A percentile compares a stretch with the other conserved stretches of the same genome.
phyloP scores from a whole-genome alignment of 202 grass and related monocot species.

The Bolboschoenoplectus hybrid region DNA sequence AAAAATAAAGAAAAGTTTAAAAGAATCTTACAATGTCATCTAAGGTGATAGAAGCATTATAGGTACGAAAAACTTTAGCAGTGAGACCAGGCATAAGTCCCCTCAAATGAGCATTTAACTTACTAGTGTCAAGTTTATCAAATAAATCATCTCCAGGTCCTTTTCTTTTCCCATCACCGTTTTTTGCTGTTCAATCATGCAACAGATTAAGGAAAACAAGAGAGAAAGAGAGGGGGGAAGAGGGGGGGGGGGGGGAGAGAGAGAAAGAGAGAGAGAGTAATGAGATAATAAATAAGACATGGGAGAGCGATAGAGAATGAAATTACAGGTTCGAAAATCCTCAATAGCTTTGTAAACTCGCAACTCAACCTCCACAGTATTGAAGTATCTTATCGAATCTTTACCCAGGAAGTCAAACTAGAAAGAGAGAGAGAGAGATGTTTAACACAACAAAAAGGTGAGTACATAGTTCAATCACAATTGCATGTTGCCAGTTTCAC shows the following conservation, averaged over 20 bases:
- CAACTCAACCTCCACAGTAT: slow-evolving; percentile 83
- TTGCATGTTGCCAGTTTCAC: slow-evolving; percentile 44
- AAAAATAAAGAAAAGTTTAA: background rate
- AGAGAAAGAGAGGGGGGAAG: slow-evolving; percentile 20
- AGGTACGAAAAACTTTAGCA: slow-evolving; percentile 99
- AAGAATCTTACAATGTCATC: slow-evolving; percentile 80
- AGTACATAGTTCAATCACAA: slow-evolving; percentile 22
- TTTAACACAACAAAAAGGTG: slow-evolving; percentile 39
- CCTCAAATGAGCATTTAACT: slow-evolving; percentile 85
- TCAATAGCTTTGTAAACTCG: slow-evolving; percentile 85
- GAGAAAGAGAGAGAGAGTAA: slow-evolving; percentile 27
- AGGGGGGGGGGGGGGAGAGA: background rate
- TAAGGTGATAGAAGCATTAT: slow-evolving; percentile 98
- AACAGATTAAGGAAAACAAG: slow-evolving; percentile 35
- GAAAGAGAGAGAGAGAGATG: slow-evolving; percentile 41
- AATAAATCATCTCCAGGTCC: slow-evolving; percentile 53
- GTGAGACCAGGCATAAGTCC: slow-evolving; percentile 96
- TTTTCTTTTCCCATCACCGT: slow-evolving; percentile 50
- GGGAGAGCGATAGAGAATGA: background rate
- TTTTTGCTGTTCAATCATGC: slow-evolving; percentile 44
- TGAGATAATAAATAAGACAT: background rate
- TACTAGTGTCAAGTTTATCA: slow-evolving; percentile 79
- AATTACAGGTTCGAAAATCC: slow-evolving; percentile 65
- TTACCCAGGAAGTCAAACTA: slow-evolving; percentile 99
- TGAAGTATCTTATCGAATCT: slow-evolving; percentile 96